Evolutionary conservation across 2,329 filamentous ascomycete species (phyloP).

Genomic region (Pyricularia grisea): DNA sequence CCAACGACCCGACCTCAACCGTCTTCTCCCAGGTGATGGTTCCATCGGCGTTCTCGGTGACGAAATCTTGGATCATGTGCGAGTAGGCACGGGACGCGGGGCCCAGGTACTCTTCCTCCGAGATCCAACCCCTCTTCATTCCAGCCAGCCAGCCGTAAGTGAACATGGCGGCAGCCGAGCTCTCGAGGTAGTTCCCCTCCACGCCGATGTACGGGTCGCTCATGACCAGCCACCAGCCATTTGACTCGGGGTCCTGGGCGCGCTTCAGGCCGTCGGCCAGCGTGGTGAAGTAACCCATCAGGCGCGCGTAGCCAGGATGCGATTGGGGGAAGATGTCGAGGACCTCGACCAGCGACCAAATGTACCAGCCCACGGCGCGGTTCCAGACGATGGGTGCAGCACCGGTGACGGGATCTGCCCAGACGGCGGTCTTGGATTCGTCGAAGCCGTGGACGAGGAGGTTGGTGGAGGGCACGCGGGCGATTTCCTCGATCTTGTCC

Average conservation of each 20-base stretch:
- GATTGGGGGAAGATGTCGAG: conserved; percentile 14
- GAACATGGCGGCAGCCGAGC: conserved; percentile 50
- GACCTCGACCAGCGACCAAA: conserved; percentile 16
- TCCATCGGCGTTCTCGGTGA: conserved; percentile 1
- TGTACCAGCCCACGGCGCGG: conserved; percentile 43
- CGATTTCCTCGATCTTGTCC: conserved; percentile 11
- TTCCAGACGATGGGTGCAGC: conserved; percentile 43
- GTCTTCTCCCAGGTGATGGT: conserved; percentile 3
- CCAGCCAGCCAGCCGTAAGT: conserved; percentile 34
- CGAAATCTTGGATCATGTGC: conserved; percentile 4
- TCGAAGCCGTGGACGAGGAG: conserved; percentile 48
- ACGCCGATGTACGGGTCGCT: conserved; percentile 26
- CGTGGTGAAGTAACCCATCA: conserved; percentile 6
- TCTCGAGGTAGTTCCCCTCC: conserved; percentile 51
- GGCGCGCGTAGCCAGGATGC: conserved; percentile 9
- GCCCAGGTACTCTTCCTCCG: conserved; percentile 14
- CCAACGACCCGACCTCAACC: conserved; percentile 4
- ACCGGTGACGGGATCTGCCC: conserved; percentile 40
- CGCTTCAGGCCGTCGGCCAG: conserved; percentile 10
- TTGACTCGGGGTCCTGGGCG: conserved; percentile 9
- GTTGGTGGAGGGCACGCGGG: background rate
- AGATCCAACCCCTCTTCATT: background rate
- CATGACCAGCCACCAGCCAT: conserved; percentile 6
- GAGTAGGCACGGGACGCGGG: conserved; percentile 13
- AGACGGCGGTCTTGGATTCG: conserved; percentile 33